phyloP scores from a whole-genome alignment of 164 flowering plant genomes.

The Malania oleifera region DNA sequence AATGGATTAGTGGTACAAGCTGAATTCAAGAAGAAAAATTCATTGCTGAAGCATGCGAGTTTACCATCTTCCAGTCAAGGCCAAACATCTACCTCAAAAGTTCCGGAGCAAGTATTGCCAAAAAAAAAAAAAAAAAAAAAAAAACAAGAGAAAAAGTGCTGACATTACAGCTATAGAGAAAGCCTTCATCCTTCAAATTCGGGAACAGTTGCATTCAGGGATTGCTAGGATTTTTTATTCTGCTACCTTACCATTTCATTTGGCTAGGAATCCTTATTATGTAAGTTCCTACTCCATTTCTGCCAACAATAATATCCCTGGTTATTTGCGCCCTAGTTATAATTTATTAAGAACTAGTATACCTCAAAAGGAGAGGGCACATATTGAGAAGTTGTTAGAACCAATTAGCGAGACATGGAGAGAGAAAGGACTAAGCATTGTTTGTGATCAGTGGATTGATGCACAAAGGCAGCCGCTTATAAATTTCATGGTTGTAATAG shows the following conservation, averaged over 20 bases:
- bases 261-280: constrained; percentile 18
- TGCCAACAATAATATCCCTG: constrained; percentile 6
- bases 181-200: no score
- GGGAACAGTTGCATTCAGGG: constrained; percentile 12
- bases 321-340: constrained; percentile 15
- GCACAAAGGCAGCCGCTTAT: constrained; percentile 14
- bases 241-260: constrained; percentile 10
- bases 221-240: constrained; percentile 19
- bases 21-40: no score
- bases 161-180: no score
- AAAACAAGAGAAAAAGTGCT: no score
- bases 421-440: constrained; percentile 13
- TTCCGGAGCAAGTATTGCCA: no score
- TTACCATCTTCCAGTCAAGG: no score
- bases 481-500: constrained; percentile 19
- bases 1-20: no score
- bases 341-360: constrained; percentile 5
- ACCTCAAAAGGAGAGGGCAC: constrained; percentile 10
- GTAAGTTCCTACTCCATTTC: neutral
- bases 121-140: no score
- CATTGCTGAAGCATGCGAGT: no score
- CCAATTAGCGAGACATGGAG: constrained; percentile 9
- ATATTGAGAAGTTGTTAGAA: constrained; percentile 11
- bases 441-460: constrained; percentile 19
- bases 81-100: no score